Conservation (phyloP, 768 basidiomycete species). For the Phylloporus sp. region DNA sequence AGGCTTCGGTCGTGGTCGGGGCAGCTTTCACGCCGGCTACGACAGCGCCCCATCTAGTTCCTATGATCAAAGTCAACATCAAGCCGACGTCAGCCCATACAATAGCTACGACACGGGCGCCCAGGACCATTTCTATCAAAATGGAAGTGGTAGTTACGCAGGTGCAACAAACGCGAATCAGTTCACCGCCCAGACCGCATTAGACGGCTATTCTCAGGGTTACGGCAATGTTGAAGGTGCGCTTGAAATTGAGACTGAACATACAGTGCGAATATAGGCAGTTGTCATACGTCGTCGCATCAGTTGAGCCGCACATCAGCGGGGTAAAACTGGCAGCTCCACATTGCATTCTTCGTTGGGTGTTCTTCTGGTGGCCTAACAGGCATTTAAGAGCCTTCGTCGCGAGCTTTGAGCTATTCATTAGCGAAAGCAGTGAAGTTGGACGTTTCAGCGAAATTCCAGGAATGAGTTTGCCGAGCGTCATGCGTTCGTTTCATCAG, state of each 20-base stretch:
- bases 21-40: slow-evolving; percentile 49
- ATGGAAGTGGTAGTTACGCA: slow-evolving; percentile 55
- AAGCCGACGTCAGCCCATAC: slow-evolving; percentile 62
- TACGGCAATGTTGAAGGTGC: slow-evolving; percentile 79
- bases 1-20: slow-evolving; percentile 51
- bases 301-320: slow-evolving; percentile 43
- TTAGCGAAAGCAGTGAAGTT: slow-evolving; percentile 44
- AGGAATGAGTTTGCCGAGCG: slow-evolving; percentile 26
- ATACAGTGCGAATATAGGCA: slow-evolving; percentile 40
- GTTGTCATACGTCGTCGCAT: slow-evolving; percentile 30
- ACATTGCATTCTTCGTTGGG: slow-evolving; percentile 21
- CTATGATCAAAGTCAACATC: slow-evolving; percentile 64
- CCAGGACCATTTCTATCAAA: slow-evolving; percentile 66
- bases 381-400: slow-evolving; percentile 34
- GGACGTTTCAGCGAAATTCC: slow-evolving; percentile 26
- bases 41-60: slow-evolving; percentile 48
- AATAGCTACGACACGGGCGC: slow-evolving; percentile 59
- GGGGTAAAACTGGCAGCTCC: slow-evolving; percentile 42
- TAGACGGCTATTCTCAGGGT: slow-evolving; percentile 51
- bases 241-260: slow-evolving; percentile 66
- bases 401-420: slow-evolving; percentile 45
- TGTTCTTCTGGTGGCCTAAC: slow-evolving; percentile 19
- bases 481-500: slow-evolving; percentile 16
- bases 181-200: slow-evolving; percentile 43
- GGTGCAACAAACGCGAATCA: slow-evolving; percentile 46